These are phyloP conservation scores for Chlamydomonas sphaeroides DNA, from an alignment of 139 green algal genomes.

Conservation along the genomic window DNA sequence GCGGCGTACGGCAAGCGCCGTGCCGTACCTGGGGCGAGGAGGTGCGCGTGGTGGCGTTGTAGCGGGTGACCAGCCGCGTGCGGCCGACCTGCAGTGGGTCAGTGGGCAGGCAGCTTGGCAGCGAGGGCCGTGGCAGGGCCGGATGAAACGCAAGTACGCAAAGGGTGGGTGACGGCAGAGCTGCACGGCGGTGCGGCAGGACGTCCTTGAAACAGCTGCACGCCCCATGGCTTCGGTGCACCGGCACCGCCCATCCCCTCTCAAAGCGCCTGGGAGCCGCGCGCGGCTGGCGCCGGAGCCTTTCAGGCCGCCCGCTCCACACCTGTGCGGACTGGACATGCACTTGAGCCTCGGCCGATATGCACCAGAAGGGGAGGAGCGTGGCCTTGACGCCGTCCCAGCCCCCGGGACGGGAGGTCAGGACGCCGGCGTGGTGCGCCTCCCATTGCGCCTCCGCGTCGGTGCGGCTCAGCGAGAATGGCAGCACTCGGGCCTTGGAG, in stretches of 20 bases:
- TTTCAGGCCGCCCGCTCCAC: neutral
- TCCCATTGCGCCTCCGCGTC: conserved; percentile 2
- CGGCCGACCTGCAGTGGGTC: neutral
- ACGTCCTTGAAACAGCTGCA: too few species aligned
- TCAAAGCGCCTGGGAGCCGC: too few species aligned
- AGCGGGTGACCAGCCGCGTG: neutral
- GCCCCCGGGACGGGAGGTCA: neutral
- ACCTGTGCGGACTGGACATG: conserved; percentile 29
- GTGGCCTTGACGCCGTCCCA: neutral
- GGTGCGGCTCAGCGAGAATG: neutral
- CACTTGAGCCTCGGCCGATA: neutral
- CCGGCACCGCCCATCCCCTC: too few species aligned
- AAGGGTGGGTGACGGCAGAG: too few species aligned
- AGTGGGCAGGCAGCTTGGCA: too few species aligned
- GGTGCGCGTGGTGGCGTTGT: conserved; percentile 30
- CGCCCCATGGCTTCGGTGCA: too few species aligned
- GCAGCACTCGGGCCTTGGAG: conserved; percentile 34
- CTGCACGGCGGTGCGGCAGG: too few species aligned
- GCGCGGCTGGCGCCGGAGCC: too few species aligned
- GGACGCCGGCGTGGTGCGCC: conserved; percentile 11
- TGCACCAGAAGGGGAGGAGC: conserved; percentile 40
- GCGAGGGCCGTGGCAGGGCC: too few species aligned
- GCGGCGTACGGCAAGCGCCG: too few species aligned
- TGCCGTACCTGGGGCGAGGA: too few species aligned
- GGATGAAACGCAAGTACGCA: too few species aligned